These are phyloP conservation scores for Oldenlandia corymbosa DNA, from an alignment of 257 asterid genomes.

Conservation along the genomic window DNA sequence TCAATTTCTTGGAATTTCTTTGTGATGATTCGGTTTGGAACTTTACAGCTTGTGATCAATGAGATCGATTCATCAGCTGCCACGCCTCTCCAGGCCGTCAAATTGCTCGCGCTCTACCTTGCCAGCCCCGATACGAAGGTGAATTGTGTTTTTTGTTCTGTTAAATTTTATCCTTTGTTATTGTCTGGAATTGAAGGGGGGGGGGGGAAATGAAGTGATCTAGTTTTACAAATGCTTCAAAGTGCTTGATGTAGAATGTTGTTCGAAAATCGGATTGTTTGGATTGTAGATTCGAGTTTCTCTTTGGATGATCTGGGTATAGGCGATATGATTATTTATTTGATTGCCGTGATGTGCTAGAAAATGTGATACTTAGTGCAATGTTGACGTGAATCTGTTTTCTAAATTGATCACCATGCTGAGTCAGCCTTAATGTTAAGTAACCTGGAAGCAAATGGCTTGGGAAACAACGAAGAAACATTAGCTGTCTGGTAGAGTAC, in stretches of 20 bases:
- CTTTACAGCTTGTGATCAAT: conserved; percentile 66
- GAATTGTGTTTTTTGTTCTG: background rate
- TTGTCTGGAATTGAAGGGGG: background rate
- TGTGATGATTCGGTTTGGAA: background rate
- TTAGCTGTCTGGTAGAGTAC: too few relatives aligned
- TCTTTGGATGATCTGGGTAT: background rate
- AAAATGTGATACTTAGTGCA: background rate
- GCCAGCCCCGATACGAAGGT: conserved; percentile 72
- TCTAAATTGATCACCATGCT: background rate
- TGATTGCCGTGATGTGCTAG: background rate
- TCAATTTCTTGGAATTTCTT: background rate
- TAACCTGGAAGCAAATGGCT: background rate
- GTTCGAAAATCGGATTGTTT: conserved; percentile 7
- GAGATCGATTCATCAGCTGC: conserved; percentile 95
- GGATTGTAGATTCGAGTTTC: background rate
- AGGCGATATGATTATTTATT: background rate
- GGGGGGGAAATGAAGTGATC: background rate
- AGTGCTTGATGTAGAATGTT: background rate
- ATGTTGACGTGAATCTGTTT: background rate
- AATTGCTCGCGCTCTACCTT: conserved; percentile 77
- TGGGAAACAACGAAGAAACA: background rate
- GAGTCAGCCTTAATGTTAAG: background rate
- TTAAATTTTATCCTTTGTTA: background rate
- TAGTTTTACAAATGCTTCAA: background rate
- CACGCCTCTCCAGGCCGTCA: conserved; percentile 96